phyloP scores from a whole-genome alignment of 2,329 filamentous ascomycete species.

The Nigrospora sphaerica region DNA sequence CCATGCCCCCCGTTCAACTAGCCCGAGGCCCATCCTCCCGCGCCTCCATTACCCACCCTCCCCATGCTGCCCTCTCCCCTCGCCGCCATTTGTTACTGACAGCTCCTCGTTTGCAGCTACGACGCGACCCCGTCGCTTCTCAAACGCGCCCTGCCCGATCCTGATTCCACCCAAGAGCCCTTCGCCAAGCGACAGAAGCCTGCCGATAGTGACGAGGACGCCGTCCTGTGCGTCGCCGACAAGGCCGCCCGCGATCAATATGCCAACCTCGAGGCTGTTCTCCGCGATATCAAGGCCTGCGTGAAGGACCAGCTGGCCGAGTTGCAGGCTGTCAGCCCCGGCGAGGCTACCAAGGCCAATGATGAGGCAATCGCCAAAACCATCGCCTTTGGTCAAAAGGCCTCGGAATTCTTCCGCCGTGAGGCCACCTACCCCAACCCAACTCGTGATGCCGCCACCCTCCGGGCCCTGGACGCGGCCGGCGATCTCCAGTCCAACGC shows the following conservation, averaged over 20 bases:
- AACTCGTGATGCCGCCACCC: conserved; percentile 24
- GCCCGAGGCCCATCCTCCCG: background rate
- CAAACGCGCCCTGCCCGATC: conserved; percentile 41
- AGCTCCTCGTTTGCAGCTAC: conserved; percentile 30
- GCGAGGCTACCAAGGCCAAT: conserved; percentile 15
- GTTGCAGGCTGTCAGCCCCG: conserved; percentile 20
- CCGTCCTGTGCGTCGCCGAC: conserved; percentile 40
- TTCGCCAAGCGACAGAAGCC: conserved; percentile 55
- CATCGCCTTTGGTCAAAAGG: conserved; percentile 52
- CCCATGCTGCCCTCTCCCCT: background rate
- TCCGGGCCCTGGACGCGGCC: conserved; percentile 28
- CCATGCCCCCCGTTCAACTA: background rate
- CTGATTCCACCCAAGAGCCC: conserved; percentile 39
- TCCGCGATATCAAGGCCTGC: conserved; percentile 46
- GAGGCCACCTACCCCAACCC: conserved; percentile 46
- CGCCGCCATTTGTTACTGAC: background rate
- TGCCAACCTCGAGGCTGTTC: conserved; percentile 57
- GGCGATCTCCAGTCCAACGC: conserved; percentile 30
- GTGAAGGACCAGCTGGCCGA: conserved; percentile 41
- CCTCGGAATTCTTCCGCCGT: conserved; percentile 55
- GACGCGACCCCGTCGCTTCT: conserved; percentile 49
- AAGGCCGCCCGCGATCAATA: conserved; percentile 47
- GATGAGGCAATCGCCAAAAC: conserved; percentile 36
- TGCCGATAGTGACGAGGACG: conserved; percentile 24
- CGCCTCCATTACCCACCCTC: background rate